Evolutionary conservation across 805 yeast species (phyloP).

Genomic region (Lipomyces mesembrius): DNA sequence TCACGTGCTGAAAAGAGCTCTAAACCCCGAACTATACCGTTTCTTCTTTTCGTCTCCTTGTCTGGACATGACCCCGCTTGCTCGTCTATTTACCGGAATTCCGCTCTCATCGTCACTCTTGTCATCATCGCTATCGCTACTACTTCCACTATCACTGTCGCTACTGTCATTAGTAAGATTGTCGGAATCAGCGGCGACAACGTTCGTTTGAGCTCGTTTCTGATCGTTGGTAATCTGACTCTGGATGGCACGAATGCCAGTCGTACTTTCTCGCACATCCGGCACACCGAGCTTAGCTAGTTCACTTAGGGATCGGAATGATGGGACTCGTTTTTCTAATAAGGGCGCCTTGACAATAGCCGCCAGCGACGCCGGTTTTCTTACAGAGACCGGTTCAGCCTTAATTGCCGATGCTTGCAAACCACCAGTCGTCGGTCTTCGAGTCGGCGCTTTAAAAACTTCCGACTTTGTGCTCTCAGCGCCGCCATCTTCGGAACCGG

Average conservation of each 20-base stretch:
- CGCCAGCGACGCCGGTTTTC: neutral
- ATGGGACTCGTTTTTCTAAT: slow-evolving; percentile 28
- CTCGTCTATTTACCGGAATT: slow-evolving; percentile 28
- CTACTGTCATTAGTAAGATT: slow-evolving; percentile 3
- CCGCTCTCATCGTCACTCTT: slow-evolving; percentile 20
- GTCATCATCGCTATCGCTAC: slow-evolving; percentile 9
- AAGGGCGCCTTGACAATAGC: slow-evolving; percentile 6
- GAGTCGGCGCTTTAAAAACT: neutral
- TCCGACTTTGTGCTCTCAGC: slow-evolving; percentile 7
- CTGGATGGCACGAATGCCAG: slow-evolving; percentile 19
- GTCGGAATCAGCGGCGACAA: neutral
- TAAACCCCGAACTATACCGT: slow-evolving; percentile 28
- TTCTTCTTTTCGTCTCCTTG: slow-evolving; percentile 8
- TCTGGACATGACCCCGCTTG: slow-evolving; percentile 16
- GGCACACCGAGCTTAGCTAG: slow-evolving; percentile 33
- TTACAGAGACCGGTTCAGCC: neutral
- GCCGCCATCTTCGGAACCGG: slow-evolving; percentile 3
- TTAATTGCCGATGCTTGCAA: neutral
- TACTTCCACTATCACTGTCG: slow-evolving; percentile 15
- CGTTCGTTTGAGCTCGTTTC: neutral
- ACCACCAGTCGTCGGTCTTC: neutral
- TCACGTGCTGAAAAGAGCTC: slow-evolving; percentile 16
- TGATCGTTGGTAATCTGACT: neutral
- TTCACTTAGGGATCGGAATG: slow-evolving; percentile 32
- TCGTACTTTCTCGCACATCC: slow-evolving; percentile 33